These are phyloP conservation scores for Trichosanthes cucumerina DNA, from an alignment of 306 rosid genomes.

Conservation along the genomic window DNA sequence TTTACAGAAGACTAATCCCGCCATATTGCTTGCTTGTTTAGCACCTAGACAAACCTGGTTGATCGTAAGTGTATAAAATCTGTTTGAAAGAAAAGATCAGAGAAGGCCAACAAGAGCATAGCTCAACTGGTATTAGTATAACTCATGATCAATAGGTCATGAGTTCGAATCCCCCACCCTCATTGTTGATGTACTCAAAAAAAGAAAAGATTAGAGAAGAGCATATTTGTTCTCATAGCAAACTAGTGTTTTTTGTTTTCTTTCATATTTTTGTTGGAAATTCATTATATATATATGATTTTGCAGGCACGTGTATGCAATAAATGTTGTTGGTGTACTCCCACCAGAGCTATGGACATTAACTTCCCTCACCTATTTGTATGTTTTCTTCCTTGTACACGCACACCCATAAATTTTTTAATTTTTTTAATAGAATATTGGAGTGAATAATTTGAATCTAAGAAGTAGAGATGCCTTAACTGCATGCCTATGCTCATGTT, in stretches of 20 bases:
- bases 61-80: neutral
- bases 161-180: no score
- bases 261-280: neutral
- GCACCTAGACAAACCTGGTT: neutral
- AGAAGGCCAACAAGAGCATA: no score
- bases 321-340: slow-evolving; percentile 37
- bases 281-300: neutral
- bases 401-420: neutral
- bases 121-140: no score
- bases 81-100: neutral
- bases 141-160: no score
- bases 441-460: neutral
- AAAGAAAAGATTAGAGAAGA: neutral
- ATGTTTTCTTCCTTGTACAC: slow-evolving; percentile 14
- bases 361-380: slow-evolving; percentile 51
- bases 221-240: neutral
- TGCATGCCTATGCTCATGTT: neutral
- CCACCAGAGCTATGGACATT: slow-evolving; percentile 73
- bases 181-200: no score
- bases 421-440: neutral
- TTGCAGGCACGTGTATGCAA: slow-evolving; percentile 48
- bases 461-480: neutral
- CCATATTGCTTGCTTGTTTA: neutral
- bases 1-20: neutral
- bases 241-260: neutral